Evolutionary conservation across 768 basidiomycete genomes (phyloP), one percentile per base, ranked within the genome.

Genomic region (Candolleomyces aberdarensis): DNA sequence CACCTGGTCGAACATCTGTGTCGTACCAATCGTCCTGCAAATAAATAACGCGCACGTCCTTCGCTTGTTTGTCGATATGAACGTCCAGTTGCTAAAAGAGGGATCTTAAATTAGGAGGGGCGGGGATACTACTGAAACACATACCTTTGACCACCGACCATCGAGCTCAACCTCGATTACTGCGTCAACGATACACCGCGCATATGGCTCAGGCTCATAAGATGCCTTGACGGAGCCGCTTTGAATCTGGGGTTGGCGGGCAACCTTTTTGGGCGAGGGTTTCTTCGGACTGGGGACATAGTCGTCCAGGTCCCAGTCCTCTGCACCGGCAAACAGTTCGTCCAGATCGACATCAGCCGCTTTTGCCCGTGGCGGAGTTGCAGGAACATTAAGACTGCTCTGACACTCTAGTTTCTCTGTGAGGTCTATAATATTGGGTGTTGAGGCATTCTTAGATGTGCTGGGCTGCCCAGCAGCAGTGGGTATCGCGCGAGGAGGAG

Each of bases 21-120:
- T 81, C 74, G 6, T 80, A 76, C 94, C 94, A 97, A 64, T 95
- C 91, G 60, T 94, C 91, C 36, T 75, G 80, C 1, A 98, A 79
- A 52, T 84, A 75, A 6, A 96, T 83, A 14, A 71, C 73, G 13
- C 84, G 76, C 31, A 58, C 61, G 41, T 78, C 80, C 32, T 73
- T 74, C 9, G 64, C 68, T 9, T 44, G 22, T 31, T 72, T 69
- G 13, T 80, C 74, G 1, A 82, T 68, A 48, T 74, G 76, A 5
- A 88, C 85, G 3, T 73, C 70, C 60, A 94, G 65, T 48, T 79
- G 73, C 86, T 90, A 20, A 17, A 36, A 3, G 2, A 13, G 59
- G 43, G 36, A 19, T 58, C 52, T 29, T 41, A 10, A 26, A 19
- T 13, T 26, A 8, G 8, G 17, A 59, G 10, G 11, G 11, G 52